Evolutionary conservation across 2,329 filamentous ascomycete genomes (phyloP).

Genomic region (Xylariaceae sp.): DNA sequence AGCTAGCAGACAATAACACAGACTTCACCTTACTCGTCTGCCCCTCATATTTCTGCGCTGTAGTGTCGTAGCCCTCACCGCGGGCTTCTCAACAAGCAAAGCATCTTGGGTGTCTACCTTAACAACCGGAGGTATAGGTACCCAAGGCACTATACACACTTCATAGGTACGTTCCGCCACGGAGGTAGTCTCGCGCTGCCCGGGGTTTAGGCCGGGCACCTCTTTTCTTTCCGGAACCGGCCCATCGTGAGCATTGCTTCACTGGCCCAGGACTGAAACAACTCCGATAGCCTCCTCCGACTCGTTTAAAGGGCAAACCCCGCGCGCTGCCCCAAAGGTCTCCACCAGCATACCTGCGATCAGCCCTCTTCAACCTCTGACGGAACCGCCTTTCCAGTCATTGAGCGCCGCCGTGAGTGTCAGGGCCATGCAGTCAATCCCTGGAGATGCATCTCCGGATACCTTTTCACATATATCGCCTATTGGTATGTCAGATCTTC

Average conservation of each 20-base stretch:
- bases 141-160: too few relatives aligned
- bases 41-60: too few relatives aligned
- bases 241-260: constrained; percentile 3
- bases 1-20: too few relatives aligned
- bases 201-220: constrained; percentile 11
- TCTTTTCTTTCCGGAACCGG: constrained; percentile 5
- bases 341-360: neutral
- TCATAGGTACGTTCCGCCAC: too few relatives aligned
- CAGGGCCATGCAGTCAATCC: constrained; percentile 50
- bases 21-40: too few relatives aligned
- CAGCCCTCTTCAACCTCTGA: neutral
- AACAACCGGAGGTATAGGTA: too few relatives aligned
- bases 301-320: constrained; percentile 1
- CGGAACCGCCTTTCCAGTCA: neutral
- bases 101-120: too few relatives aligned
- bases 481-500: constrained; percentile 55
- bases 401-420: constrained; percentile 46
- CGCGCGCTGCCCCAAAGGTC: neutral
- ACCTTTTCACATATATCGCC: constrained; percentile 57
- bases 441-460: constrained; percentile 53
- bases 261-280: constrained; percentile 8
- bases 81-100: too few relatives aligned
- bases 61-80: too few relatives aligned
- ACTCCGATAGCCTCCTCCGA: constrained; percentile 10
- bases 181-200: constrained; percentile 8